A percentile compares a stretch with the other conserved stretches of the same genome.
Evolutionary conservation across 495 filamentous ascomycete species (phyloP).

Genomic region (Xylaria bambusicola): DNA sequence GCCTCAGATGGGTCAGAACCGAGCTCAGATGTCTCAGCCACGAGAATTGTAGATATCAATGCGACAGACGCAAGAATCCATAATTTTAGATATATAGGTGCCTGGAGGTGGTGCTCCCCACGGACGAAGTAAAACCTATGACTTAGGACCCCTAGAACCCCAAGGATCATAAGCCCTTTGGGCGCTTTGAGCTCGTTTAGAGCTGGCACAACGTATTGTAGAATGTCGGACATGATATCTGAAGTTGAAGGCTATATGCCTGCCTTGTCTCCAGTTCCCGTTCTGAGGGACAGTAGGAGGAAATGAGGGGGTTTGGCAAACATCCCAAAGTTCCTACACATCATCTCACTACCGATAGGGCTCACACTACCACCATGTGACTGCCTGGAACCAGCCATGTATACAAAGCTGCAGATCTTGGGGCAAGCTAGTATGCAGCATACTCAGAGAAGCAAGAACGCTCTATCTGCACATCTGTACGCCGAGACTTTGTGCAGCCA

Average conservation of each 20-base stretch:
- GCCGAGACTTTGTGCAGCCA: too few species aligned
- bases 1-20: not conserved
- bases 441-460: not conserved
- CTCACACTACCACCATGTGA: not conserved
- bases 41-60: not conserved
- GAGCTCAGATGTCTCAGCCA: not conserved
- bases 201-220: not conserved
- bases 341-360: not conserved
- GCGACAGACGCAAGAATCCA: not conserved
- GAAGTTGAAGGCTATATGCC: not conserved
- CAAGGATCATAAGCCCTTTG: not conserved
- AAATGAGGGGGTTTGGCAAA: too few species aligned
- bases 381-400: not conserved
- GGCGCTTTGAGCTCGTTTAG: not conserved
- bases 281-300: too few species aligned
- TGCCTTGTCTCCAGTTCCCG: not conserved
- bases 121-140: slow-evolving; percentile 15
- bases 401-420: not conserved
- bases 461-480: too few species aligned
- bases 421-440: not conserved
- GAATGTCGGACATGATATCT: not conserved
- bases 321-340: too few species aligned
- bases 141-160: slow-evolving; percentile 1
- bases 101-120: slow-evolving; percentile 17
- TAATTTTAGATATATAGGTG: not conserved